Evolutionary conservation across 208 protist species (phyloP).

Genomic region (Trypanosoma lewisi): DNA sequence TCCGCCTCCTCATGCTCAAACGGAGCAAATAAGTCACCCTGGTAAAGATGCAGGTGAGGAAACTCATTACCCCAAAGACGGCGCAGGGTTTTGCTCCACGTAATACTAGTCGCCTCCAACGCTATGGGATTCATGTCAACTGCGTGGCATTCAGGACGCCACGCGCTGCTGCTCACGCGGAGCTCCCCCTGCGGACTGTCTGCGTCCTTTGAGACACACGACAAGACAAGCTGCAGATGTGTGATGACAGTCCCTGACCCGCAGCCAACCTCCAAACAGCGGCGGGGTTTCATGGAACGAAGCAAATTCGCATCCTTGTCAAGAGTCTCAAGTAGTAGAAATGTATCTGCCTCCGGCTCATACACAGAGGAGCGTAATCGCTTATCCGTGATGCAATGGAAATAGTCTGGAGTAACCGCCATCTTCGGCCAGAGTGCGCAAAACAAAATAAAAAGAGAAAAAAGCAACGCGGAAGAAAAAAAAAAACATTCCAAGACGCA

Average conservation of each 20-base stretch:
- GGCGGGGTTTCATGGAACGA: conserved; percentile 28
- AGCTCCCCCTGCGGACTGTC: conserved; percentile 1
- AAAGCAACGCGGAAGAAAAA: conserved; percentile 4
- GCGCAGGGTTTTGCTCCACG: conserved; percentile 60
- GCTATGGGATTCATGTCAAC: conserved; percentile 85
- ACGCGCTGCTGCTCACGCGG: neutral
- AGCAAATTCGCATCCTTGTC: conserved; percentile 53
- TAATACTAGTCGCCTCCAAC: conserved; percentile 69
- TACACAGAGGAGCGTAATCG: conserved; percentile 77
- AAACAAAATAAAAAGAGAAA: neutral
- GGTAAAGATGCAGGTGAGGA: conserved; percentile 21
- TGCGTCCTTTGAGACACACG: conserved; percentile 17
- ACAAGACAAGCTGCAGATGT: conserved; percentile 39
- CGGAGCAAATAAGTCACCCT: conserved; percentile 43
- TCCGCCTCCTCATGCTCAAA: conserved; percentile 12
- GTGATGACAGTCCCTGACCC: conserved; percentile 84
- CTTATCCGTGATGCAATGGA: conserved; percentile 68
- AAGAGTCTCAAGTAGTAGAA: conserved; percentile 80
- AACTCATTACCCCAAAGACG: conserved; percentile 11
- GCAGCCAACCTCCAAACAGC: conserved; percentile 80
- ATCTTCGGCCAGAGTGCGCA: conserved; percentile 2
- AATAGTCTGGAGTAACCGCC: conserved; percentile 74
- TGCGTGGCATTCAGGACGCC: conserved; percentile 33
- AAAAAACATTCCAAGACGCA: neutral
- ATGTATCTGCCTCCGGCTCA: conserved; percentile 89